A percentile compares a stretch with the other conserved stretches of the same genome.
Conservation (phyloP, 176 grass and related monocot genomes). For the Triticum timopheevii region DNA sequence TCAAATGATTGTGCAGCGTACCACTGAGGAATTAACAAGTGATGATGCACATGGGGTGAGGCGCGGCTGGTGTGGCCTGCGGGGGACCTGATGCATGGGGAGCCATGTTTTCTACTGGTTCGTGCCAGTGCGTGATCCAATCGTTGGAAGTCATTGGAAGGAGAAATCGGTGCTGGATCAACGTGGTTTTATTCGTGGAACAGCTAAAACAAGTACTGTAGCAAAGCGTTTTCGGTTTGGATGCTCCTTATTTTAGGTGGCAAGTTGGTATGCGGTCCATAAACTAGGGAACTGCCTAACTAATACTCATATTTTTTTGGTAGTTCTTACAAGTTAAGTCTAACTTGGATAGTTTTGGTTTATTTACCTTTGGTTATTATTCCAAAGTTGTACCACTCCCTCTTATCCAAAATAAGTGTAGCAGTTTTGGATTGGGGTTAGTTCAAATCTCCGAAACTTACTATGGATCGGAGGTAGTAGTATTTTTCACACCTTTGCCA, state of each 20-base stretch:
- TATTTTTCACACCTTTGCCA: neutral
- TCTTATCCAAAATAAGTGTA: too few relatives aligned
- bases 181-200: neutral
- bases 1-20: constrained; percentile 55
- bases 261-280: neutral
- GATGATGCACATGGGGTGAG: neutral
- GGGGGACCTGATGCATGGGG: constrained; percentile 30
- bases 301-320: neutral
- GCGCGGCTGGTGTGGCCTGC: neutral
- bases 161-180: constrained; percentile 9
- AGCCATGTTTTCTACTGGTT: constrained; percentile 24
- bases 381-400: neutral
- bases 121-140: neutral
- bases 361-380: neutral
- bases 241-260: neutral
- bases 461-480: too few relatives aligned
- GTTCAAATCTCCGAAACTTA: too few relatives aligned
- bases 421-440: too few relatives aligned
- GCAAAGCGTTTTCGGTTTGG: neutral
- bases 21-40: constrained; percentile 33
- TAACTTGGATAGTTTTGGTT: neutral
- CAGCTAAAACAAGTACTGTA: neutral
- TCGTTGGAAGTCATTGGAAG: neutral
- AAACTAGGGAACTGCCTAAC: neutral
- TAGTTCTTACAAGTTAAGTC: neutral